These are phyloP conservation scores for Fraxinus sp. DNA, from an alignment of 305 asterid genomes.

Conservation along the genomic window DNA sequence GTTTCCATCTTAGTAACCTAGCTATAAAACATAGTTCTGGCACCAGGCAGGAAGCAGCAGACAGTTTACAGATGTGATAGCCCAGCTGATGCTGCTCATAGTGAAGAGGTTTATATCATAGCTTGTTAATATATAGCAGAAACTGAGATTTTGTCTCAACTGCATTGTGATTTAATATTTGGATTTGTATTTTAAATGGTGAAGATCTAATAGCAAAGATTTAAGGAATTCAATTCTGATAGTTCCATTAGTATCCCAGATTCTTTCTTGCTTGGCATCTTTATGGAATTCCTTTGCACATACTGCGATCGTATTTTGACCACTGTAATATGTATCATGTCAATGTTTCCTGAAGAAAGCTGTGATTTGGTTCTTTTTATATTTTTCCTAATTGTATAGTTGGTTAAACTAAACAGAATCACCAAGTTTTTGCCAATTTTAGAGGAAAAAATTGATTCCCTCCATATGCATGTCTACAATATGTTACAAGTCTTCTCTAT, in stretches of 20 bases:
- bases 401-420: background rate
- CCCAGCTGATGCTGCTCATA: background rate
- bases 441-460: background rate
- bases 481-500: background rate
- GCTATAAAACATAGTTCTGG: background rate
- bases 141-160: background rate
- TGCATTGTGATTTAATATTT: background rate
- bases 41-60: background rate
- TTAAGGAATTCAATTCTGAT: background rate
- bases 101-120: background rate
- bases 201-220: background rate
- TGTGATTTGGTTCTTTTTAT: background rate
- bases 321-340: background rate
- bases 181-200: background rate
- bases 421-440: background rate
- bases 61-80: background rate
- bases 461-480: background rate
- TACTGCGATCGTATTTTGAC: background rate
- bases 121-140: background rate
- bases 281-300: background rate
- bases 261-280: conserved; percentile 1
- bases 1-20: background rate
- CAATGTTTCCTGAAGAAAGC: background rate
- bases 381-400: background rate
- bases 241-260: background rate